Conservation (phyloP, 495 filamentous ascomycete species). For the Penicillium waksmanii region DNA sequence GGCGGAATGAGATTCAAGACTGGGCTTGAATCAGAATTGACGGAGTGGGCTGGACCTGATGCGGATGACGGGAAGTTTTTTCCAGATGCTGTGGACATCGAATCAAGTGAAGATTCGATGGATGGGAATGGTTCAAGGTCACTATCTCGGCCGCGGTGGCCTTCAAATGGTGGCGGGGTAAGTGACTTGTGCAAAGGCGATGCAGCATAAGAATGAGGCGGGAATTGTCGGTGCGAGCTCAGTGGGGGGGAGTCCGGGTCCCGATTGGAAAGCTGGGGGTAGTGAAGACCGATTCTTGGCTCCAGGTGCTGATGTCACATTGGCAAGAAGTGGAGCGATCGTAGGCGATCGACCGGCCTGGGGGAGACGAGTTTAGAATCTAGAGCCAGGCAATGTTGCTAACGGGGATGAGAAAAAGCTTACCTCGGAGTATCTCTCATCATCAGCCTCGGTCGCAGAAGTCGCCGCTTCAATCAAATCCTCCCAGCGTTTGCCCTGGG, state of each 20-base stretch:
- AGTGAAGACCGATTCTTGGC: constrained; percentile 72
- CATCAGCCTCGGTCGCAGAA: constrained; percentile 84
- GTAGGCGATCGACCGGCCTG: constrained; percentile 68
- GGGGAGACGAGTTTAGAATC: constrained; percentile 16
- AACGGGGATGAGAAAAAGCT: constrained; percentile 14
- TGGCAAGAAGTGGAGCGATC: constrained; percentile 48
- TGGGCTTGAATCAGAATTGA: constrained; percentile 56
- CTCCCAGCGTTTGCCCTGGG: constrained; percentile 89
- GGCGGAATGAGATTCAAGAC: constrained; percentile 46
- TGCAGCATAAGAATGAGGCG: constrained; percentile 77
- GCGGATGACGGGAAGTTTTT: constrained; percentile 68
- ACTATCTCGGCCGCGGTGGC: constrained; percentile 54
- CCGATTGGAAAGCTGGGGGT: constrained; percentile 62
- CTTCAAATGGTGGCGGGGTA: constrained; percentile 75
- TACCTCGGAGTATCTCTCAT: constrained; percentile 73
- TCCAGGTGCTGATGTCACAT: constrained; percentile 44
- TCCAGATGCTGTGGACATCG: constrained; percentile 52
- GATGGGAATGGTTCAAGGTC: constrained; percentile 80
- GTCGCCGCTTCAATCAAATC: constrained; percentile 91
- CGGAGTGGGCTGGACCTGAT: constrained; percentile 47
- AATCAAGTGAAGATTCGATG: constrained; percentile 72
- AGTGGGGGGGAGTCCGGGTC: constrained; percentile 38
- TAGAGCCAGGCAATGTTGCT: constrained; percentile 7
- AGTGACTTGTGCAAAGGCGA: constrained; percentile 85
- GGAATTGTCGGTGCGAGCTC: constrained; percentile 52